Base-by-base conservation (phyloP, 768 basidiomycete species). In the Megacollybia marginata region DNA sequence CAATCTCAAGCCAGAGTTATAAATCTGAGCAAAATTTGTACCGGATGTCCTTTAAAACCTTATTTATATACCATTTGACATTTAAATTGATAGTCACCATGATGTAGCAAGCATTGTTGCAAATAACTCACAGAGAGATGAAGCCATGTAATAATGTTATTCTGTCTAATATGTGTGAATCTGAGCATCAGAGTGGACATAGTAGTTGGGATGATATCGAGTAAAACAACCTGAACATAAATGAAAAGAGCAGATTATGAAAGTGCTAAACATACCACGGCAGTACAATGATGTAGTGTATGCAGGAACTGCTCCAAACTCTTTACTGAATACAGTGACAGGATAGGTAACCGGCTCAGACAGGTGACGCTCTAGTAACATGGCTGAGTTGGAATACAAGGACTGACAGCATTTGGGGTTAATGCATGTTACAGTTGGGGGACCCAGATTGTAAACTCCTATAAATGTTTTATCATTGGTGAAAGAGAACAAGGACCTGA, bases 91-190 rank as follows among this genome's bases (percentile, higher is more conserved):
- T n/a, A n/a, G n/a, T 10, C 16, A 16, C 35, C 46, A 51, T 0
- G 50, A 51, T 1, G 50, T 47, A 6, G 12, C 45, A 44, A 51
- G 46, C 50, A 51, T 51, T 4, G 42, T 33, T 10, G 46, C 46
- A 23, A 51, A 51, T 5, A 51, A 32, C 18, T 51, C 50, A 33
- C 50, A 51, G 2, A 51, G 46, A 10, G 31, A 34, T 18, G 28
- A 28, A 19, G 45, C 34, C 18, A 51, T 33, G 28, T 51, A 51
- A 33, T 46, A 51, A 36, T 51, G 50, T n/a, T 36, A 16, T 9
- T 44, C 46, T 4, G 20, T 7, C 12, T 51, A 1, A 12, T 31
- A 3, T 31, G 44, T 2, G 23, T 35, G 31, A 51, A 28, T 31
- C 46, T 1, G 50, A 46, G 3, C 50, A 15, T 50, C 13, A 2